phyloP scores from a whole-genome alignment of 2,329 filamentous ascomycete genomes.

The Aurifilum marmelostoma region DNA sequence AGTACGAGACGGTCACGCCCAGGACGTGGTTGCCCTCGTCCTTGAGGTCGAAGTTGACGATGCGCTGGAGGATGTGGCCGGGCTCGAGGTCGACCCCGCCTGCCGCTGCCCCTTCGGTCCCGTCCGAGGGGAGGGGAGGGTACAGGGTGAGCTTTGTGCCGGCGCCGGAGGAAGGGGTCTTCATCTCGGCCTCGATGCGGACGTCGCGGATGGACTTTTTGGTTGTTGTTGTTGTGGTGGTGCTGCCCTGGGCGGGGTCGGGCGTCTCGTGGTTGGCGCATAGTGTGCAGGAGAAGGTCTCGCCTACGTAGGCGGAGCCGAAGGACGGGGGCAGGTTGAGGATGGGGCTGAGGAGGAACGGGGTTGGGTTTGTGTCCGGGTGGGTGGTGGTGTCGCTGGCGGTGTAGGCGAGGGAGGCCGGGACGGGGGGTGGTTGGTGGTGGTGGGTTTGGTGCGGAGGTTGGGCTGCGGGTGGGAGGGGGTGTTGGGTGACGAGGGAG shows the following conservation, averaged over 20 bases:
- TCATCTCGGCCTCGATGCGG: slow-evolving; percentile 89
- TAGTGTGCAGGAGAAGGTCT: slow-evolving; percentile 91
- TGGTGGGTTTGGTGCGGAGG: slow-evolving; percentile 34
- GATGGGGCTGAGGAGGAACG: slow-evolving; percentile 63
- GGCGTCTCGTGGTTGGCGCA: slow-evolving; percentile 86
- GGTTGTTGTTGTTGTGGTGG: slow-evolving; percentile 29
- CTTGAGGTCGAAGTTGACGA: slow-evolving; percentile 84
- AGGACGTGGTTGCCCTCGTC: slow-evolving; percentile 94
- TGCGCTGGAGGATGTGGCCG: slow-evolving; percentile 74
- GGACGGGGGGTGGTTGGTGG: neutral
- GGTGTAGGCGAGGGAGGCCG: slow-evolving; percentile 31
- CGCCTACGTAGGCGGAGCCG: slow-evolving; percentile 92
- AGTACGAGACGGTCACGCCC: slow-evolving; percentile 91
- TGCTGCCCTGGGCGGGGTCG: slow-evolving; percentile 17
- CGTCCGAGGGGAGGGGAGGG: slow-evolving; percentile 38
- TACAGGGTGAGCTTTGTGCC: slow-evolving; percentile 65
- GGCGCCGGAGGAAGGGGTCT: slow-evolving; percentile 69
- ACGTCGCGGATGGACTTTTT: slow-evolving; percentile 70
- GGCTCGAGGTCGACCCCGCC: slow-evolving; percentile 56
- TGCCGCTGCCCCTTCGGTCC: slow-evolving; percentile 21
- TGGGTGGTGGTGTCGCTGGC: slow-evolving; percentile 42
- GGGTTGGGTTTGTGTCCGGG: slow-evolving; percentile 52
- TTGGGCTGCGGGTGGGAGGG: slow-evolving; percentile 52
- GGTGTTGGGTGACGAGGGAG: slow-evolving; percentile 72
- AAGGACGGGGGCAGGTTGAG: slow-evolving; percentile 90